Evolutionary conservation across 2,329 filamentous ascomycete genomes (phyloP).

Genomic region (Fusarium nygamai): DNA sequence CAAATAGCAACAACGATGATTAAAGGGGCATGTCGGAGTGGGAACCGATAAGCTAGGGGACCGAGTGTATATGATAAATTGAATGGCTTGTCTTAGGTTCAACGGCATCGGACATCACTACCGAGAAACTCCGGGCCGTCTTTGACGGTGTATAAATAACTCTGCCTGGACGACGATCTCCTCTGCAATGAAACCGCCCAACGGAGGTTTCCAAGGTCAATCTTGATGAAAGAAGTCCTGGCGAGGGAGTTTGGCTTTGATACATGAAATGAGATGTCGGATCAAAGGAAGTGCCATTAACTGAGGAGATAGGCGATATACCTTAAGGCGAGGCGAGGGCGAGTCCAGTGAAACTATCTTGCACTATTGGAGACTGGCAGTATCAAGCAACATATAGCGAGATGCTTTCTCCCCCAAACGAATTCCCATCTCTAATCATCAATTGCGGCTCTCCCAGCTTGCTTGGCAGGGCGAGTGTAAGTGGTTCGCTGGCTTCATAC

Average conservation of each 20-base stretch:
- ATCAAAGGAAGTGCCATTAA: not conserved
- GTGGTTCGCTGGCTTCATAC: slow-evolving; percentile 14
- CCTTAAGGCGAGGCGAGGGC: not conserved
- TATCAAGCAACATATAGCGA: not conserved
- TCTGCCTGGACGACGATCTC: slow-evolving; percentile 13
- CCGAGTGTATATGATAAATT: not conserved
- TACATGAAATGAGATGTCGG: not conserved
- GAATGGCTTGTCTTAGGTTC: slow-evolving; percentile 23
- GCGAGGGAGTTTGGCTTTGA: not conserved
- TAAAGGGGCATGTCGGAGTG: slow-evolving; percentile 1
- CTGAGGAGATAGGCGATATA: not conserved
- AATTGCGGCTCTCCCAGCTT: slow-evolving; percentile 6
- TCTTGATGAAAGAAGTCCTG: not conserved
- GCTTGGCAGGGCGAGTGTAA: slow-evolving; percentile 14
- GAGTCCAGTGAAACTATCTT: not conserved
- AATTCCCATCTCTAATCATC: not conserved
- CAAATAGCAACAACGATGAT: not conserved
- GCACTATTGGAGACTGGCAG: not conserved
- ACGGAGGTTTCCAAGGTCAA: not conserved
- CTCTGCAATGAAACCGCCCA: not conserved
- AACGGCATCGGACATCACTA: slow-evolving; percentile 21
- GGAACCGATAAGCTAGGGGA: slow-evolving; percentile 14
- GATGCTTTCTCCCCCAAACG: not conserved
- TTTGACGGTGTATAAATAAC: slow-evolving; percentile 1
- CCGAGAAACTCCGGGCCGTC: slow-evolving; percentile 13